These are phyloP conservation scores for Oryza australiensis DNA, from an alignment of 176 grass and related monocot genomes.

Conservation along the genomic window DNA sequence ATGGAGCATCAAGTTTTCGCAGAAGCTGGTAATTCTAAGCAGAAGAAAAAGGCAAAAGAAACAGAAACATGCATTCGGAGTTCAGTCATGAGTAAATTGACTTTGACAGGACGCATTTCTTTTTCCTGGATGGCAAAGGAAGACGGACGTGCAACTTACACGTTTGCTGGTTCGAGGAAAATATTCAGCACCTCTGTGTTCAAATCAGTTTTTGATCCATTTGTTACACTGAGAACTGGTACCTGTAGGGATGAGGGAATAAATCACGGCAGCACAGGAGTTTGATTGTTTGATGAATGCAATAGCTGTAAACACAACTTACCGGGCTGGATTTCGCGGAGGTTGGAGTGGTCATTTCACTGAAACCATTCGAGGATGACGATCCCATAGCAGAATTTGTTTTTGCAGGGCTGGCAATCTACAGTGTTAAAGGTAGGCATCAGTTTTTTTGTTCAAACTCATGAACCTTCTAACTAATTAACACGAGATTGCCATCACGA, in stretches of 20 bases:
- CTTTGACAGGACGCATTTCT: neutral
- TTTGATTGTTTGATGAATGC: constrained; percentile 1
- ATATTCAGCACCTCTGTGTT: constrained; percentile 65
- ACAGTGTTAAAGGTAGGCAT: constrained; percentile 6
- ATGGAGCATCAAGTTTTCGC: neutral
- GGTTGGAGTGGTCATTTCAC: constrained; percentile 43
- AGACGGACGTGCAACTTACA: constrained; percentile 52
- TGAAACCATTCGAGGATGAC: constrained; percentile 34
- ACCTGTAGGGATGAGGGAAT: constrained; percentile 34
- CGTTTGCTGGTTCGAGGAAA: constrained; percentile 73
- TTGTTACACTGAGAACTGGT: constrained; percentile 6
- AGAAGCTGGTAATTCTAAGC: neutral
- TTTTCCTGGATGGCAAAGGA: constrained; percentile 8
- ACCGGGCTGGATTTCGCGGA: constrained; percentile 56
- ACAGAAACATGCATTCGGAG: neutral
- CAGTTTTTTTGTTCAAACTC: neutral
- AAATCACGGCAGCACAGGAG: constrained; percentile 1
- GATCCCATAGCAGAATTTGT: constrained; percentile 38
- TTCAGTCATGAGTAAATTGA: neutral
- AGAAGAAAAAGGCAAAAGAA: neutral
- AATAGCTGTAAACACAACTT: constrained; percentile 37
- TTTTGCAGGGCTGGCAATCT: constrained; percentile 50
- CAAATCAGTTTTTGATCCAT: constrained; percentile 55
- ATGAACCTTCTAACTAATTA: neutral
- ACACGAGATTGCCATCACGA: neutral